Evolutionary conservation across 345 rosid species (phyloP).

Genomic region (Citrus trifoliata): DNA sequence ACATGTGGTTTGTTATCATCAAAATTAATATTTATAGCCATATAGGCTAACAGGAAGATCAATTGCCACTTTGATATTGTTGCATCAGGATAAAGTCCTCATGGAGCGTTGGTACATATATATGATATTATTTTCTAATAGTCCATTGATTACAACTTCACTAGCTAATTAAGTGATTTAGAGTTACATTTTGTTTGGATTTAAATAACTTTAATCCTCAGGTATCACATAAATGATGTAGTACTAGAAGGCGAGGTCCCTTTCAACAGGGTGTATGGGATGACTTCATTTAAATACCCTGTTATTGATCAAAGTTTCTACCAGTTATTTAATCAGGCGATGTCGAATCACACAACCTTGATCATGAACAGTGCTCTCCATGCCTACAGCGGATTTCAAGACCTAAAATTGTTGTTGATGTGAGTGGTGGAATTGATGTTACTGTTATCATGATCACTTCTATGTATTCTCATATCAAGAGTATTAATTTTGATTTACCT

Average conservation of each 20-base stretch:
- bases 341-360: constrained; percentile 23
- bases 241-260: constrained; percentile 32
- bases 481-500: constrained; percentile 36
- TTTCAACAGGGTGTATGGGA: constrained; percentile 29
- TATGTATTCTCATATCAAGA: not conserved
- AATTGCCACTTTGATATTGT: constrained; percentile 33
- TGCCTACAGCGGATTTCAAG: not conserved
- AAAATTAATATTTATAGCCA: too few relatives aligned
- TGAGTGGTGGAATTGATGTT: not conserved
- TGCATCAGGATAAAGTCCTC: constrained; percentile 39
- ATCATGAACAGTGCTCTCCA: not conserved
- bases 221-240: constrained; percentile 29
- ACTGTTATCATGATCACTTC: not conserved
- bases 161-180: too few relatives aligned
- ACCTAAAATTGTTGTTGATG: not conserved
- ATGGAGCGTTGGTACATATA: constrained; percentile 36
- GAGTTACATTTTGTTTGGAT: too few relatives aligned
- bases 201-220: not conserved
- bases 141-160: too few relatives aligned
- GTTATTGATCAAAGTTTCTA: constrained; percentile 29
- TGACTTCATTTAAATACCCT: constrained; percentile 20
- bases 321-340: constrained; percentile 19
- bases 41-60: not conserved
- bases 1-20: too few relatives aligned
- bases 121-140: too few relatives aligned